Evolutionary conservation across 2,329 filamentous ascomycete genomes (phyloP), one percentile per base, ranked within the genome.

Genomic region (Eutypella sp.): DNA sequence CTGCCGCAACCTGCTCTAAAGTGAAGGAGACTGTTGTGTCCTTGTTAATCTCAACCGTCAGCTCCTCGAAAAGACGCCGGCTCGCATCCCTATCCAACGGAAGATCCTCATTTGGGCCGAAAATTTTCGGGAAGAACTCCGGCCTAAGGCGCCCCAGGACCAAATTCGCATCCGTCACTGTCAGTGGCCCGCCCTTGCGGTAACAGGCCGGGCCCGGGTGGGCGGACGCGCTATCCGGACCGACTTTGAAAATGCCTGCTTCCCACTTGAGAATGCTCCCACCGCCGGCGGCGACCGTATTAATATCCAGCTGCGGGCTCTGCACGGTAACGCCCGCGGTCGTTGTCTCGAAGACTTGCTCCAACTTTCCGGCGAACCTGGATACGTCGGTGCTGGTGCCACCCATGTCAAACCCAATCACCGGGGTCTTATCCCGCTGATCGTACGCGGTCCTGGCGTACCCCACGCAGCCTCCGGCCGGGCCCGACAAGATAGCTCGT

Each of bases 371-470:
- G 3, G 61, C 82, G 53, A 85, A 89, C 31, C 86, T 71, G 20
- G 81, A 86, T 8, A 89, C 84, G 59, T 89, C 85, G 2, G 86
- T 89, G 23, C 78, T 84, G 1, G 86, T 89, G n/a, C 86, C 86
- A 7, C 68, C 68, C 83, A 87, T 90, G 53, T 90, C 86, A 55
- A 90, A 89, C 0, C 86, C 86, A 52, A 89, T 89, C 2, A 90
- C 78, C 0, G 86, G 85, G 0, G 71, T 83, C 13, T 80, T 69
- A 0, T 78, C 72, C 48, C 89, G 85, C 63, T 40, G 23, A 45
- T 56, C 49, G 41, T 84, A 89, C 1, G 80, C 85, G 0, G 86
- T 89, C 11, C 85, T 71, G 3, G 85, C 85, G 62, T 88, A 88
- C 3, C 86, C 86, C 1, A 89, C 84, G 0, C 89, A 85, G 40